These are phyloP conservation scores for Phytophthora tubulina DNA, from an alignment of 352 stramenopile genomes.

Conservation along the genomic window DNA sequence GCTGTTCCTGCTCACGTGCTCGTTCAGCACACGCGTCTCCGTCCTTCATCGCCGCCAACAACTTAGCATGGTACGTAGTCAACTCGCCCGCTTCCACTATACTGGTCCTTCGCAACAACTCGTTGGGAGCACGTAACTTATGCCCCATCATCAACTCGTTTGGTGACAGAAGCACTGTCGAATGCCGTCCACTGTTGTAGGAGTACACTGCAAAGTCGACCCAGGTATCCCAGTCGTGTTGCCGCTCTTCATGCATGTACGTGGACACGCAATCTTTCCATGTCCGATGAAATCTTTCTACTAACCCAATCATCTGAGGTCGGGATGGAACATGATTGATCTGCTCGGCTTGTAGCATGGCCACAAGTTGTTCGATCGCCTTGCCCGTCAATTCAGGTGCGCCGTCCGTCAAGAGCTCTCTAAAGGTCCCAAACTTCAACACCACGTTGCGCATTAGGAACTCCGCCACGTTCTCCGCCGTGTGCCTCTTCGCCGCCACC, in stretches of 20 bases:
- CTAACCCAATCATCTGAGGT: slow-evolving; percentile 20
- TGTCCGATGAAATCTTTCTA: slow-evolving; percentile 26
- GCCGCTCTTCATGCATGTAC: background rate
- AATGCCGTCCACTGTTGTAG: slow-evolving; percentile 7
- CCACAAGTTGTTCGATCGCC: background rate
- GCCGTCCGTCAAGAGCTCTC: background rate
- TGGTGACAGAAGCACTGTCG: background rate
- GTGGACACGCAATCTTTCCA: no score
- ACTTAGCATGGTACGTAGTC: background rate
- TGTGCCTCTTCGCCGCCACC: background rate
- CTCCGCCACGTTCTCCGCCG: background rate
- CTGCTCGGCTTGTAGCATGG: background rate
- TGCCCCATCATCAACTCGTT: slow-evolving; percentile 1
- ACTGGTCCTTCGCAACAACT: background rate
- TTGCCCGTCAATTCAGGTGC: background rate
- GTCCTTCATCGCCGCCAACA: background rate
- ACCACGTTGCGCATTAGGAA: background rate
- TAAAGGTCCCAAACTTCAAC: no score
- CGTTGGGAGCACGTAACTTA: background rate
- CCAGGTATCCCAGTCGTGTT: background rate
- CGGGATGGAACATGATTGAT: no score
- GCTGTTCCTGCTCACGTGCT: background rate
- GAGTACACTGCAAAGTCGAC: background rate
- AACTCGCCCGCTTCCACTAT: background rate
- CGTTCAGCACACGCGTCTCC: background rate